Evolutionary conservation across 2,329 filamentous ascomycete species (phyloP), one percentile per base, ranked within the genome.

Genomic region (Biscogniauxia marginata): DNA sequence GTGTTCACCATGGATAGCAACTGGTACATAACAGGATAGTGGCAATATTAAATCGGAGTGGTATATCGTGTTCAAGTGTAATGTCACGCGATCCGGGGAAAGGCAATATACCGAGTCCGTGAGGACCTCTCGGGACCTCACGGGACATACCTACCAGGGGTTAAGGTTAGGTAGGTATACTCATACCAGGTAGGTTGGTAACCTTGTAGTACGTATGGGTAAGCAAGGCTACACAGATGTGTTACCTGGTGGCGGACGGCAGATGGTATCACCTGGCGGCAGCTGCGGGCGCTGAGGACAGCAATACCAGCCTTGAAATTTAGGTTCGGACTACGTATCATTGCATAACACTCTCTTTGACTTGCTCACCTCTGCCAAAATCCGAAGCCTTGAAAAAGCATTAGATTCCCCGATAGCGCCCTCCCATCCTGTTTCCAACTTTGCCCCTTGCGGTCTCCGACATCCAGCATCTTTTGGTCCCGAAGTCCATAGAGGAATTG

Each of bases 261-360:
- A 46, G 21, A 22, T 25, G 43, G 21, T 16, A 11, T 22, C 50
- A 46, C 13, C 16, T 52, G 46, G 22, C 18, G 24, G 22, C 46
- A 25, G 46, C n/a, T 49, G 21, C 4, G 1, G n/a, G 16, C 48
- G 54, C 13, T 23, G 39, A 44, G 49, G 49, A 23, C 34, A 23
- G 49, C 49, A 46, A 44, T 57, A 55, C 50, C 56, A 61, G 49
- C 55, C 61, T 61, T 57, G 56, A 52, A 50, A 59, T n/a, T 25
- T 47, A 50, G 55, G 50, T 48, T 54, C 56, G 54, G 60, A 59
- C 58, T 59, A 57, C 58, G 56, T 58, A 58, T 56, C 59, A 44
- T 55, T 46, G 50, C 51, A 46, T 43, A 5, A n/a, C 34, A 46
- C 47, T 61, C 50, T 59, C 48, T 52, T 57, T 43, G 55, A 56